Evolutionary conservation across 2,329 filamentous ascomycete species (phyloP).

Genomic region (Aspergillus sp.): DNA sequence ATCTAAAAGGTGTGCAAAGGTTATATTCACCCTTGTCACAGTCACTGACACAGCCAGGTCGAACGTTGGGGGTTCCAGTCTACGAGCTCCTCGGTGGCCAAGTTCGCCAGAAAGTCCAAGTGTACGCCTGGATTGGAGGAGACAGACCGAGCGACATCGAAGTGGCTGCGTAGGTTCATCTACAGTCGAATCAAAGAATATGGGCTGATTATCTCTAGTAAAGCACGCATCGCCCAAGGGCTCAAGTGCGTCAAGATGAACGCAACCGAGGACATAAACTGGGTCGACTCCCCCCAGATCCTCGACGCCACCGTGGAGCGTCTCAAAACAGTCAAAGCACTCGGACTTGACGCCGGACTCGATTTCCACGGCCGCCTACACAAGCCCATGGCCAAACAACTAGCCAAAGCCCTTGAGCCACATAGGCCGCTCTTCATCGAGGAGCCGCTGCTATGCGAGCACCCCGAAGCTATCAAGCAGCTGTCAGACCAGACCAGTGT

Average conservation of each 20-base stretch:
- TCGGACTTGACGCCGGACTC: conserved; percentile 71
- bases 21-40: no score
- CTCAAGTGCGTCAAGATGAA: conserved; percentile 67
- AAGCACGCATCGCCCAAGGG: conserved; percentile 54
- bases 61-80: conserved; percentile 63
- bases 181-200: conserved; percentile 27
- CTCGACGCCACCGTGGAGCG: conserved; percentile 66
- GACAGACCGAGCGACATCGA: conserved; percentile 69
- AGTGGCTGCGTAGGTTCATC: conserved; percentile 42
- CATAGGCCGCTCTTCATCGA: conserved; percentile 72
- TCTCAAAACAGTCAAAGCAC: conserved; percentile 65
- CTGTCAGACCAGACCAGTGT: conserved; percentile 57
- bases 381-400: conserved; percentile 76
- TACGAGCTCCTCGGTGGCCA: conserved; percentile 74
- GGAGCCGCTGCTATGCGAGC: conserved; percentile 70
- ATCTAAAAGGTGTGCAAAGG: conserved; percentile 59
- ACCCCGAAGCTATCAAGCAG: conserved; percentile 64
- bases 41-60: no score
- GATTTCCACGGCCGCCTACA: conserved; percentile 79
- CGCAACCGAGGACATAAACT: conserved; percentile 65
- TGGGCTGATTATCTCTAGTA: conserved; percentile 4
- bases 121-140: conserved; percentile 78
- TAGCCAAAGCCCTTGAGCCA: conserved; percentile 66
- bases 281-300: conserved; percentile 69
- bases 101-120: conserved; percentile 65